Evolutionary conservation across 805 yeast species (phyloP).

Genomic region (Candida broadrunensis): DNA sequence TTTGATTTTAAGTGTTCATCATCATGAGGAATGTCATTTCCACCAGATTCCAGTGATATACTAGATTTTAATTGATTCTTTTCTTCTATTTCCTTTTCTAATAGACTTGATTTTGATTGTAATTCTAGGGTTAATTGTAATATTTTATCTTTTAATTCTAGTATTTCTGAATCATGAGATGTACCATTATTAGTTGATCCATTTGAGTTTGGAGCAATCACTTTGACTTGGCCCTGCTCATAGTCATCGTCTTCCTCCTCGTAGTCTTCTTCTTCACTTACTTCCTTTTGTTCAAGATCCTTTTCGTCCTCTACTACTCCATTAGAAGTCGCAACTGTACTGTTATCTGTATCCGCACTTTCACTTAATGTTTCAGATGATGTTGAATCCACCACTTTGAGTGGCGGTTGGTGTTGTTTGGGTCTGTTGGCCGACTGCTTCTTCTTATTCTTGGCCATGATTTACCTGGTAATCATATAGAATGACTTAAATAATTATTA

Average conservation of each 20-base stretch:
- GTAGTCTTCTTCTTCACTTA: not conserved
- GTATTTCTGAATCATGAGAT: not conserved
- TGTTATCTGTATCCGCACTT: too few species aligned
- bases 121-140: not conserved
- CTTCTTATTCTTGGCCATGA: conserved; percentile 7
- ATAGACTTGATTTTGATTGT: conserved; percentile 1
- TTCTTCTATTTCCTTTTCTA: conserved; percentile 30
- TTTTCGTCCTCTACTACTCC: not conserved
- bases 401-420: not conserved
- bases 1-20: not conserved
- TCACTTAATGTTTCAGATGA: too few species aligned
- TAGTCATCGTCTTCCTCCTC: not conserved
- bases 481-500: too few species aligned
- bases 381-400: too few species aligned
- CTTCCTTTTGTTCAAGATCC: not conserved
- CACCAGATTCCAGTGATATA: too few species aligned
- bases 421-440: not conserved
- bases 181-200: not conserved
- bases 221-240: too few species aligned
- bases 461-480: not conserved
- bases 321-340: not conserved
- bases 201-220: not conserved
- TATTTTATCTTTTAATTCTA: not conserved
- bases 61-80: conserved; percentile 51
- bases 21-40: not conserved